These are phyloP conservation scores for Tricholoma terreum DNA, from an alignment of 768 basidiomycete species.

Conservation along the genomic window DNA sequence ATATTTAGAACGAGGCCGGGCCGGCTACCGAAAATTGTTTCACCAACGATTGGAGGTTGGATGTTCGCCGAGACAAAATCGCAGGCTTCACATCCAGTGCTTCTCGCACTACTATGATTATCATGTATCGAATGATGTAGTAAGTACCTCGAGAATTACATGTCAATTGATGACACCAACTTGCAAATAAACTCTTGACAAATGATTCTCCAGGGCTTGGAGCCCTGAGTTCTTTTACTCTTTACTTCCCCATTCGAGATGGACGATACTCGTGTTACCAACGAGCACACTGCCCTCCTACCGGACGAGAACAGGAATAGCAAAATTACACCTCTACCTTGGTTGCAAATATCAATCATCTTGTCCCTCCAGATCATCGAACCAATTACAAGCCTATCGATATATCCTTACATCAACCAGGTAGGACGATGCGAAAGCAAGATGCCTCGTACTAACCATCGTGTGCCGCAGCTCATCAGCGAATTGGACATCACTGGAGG, in stretches of 20 bases:
- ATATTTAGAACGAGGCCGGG: no score
- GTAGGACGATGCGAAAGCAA: slow-evolving; percentile 22
- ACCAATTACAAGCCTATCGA: slow-evolving; percentile 51
- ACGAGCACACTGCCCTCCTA: slow-evolving; percentile 40
- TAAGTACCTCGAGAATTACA: not conserved
- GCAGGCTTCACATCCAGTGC: not conserved
- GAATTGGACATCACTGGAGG: slow-evolving; percentile 48
- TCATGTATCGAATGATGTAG: not conserved
- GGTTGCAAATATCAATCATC: slow-evolving; percentile 47
- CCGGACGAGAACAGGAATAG: slow-evolving; percentile 12
- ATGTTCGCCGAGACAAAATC: no score
- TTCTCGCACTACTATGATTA: not conserved
- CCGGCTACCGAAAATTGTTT: no score
- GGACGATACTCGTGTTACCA: slow-evolving; percentile 15
- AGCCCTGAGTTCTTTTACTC: not conserved
- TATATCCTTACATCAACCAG: slow-evolving; percentile 64
- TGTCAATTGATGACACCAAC: not conserved
- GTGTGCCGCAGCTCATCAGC: slow-evolving; percentile 37
- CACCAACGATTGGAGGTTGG: no score
- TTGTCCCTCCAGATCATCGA: slow-evolving; percentile 51
- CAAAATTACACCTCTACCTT: slow-evolving; percentile 45
- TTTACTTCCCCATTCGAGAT: not conserved
- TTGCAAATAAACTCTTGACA: not conserved
- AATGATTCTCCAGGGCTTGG: not conserved
- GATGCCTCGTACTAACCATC: not conserved